phyloP scores from a whole-genome alignment of 1,139 yeast species.

The Zhuliangozyma parablackwelliae region DNA sequence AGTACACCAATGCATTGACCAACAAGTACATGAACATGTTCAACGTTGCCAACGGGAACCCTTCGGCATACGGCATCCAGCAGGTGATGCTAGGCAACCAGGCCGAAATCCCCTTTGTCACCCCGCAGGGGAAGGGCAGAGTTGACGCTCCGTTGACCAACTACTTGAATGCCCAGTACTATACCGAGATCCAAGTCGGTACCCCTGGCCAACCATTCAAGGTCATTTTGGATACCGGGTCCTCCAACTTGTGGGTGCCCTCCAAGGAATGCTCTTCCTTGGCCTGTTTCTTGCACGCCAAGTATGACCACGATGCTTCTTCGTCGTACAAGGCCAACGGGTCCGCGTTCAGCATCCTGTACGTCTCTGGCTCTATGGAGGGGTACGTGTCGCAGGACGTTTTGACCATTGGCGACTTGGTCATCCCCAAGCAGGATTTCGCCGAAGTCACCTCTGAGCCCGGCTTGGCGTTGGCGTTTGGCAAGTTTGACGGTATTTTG shows the following conservation, averaged over 20 bases:
- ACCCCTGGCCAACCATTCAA: constrained; percentile 91
- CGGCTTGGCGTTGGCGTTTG: constrained; percentile 96
- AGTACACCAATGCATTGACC: constrained; percentile 68
- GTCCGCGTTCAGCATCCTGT: constrained; percentile 73
- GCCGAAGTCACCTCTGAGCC: constrained; percentile 98
- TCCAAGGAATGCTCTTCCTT: constrained; percentile 81
- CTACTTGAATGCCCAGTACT: constrained; percentile 92
- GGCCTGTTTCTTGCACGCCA: constrained; percentile 90
- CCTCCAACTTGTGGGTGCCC: constrained; percentile 96
- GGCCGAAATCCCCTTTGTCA: constrained; percentile 45
- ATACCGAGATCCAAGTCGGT: constrained; percentile 82
- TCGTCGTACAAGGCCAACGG: constrained; percentile 84
- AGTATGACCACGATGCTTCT: constrained; percentile 79
- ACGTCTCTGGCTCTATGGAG: constrained; percentile 89
- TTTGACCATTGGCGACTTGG: constrained; percentile 74
- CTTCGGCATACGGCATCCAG: constrained; percentile 16
- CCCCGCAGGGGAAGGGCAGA: constrained; percentile 21
- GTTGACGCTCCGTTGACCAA: constrained; percentile 83
- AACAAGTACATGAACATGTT: constrained; percentile 63
- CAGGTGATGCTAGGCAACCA: constrained; percentile 13
- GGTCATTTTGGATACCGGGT: constrained; percentile 91
- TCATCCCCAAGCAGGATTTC: constrained; percentile 82
- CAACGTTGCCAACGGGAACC: constrained; percentile 33
- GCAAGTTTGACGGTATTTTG: constrained; percentile 93
- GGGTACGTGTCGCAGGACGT: constrained; percentile 89